A percentile compares a stretch with the other conserved stretches of the same genome.
These are phyloP conservation scores for Globisporangium middletonii DNA, from an alignment of 352 stramenopile species.

Conservation along the genomic window DNA sequence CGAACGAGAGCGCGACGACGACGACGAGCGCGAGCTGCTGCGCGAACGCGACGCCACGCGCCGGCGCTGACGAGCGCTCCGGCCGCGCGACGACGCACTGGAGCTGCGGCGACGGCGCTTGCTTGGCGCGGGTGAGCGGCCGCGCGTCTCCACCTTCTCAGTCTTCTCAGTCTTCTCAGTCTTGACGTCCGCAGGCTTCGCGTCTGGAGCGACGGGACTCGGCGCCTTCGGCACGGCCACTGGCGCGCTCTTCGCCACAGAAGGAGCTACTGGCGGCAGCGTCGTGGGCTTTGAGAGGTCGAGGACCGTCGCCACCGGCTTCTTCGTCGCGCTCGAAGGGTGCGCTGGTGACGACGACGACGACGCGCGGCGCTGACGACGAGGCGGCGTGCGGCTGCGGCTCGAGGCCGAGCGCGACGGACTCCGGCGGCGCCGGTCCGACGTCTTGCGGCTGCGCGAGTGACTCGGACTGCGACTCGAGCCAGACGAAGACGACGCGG, in stretches of 20 bases:
- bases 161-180: background rate
- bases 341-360: background rate
- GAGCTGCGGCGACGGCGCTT: conserved; percentile 22
- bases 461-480: conserved; percentile 19
- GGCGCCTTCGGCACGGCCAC: too few species aligned
- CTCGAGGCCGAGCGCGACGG: conserved; percentile 14
- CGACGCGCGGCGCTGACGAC: background rate
- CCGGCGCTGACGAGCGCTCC: conserved; percentile 17
- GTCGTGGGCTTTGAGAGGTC: conserved; percentile 11
- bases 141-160: conserved; percentile 1
- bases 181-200: too few species aligned
- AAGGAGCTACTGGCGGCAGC: too few species aligned
- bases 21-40: conserved; percentile 16
- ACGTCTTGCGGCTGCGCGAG: conserved; percentile 5
- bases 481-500: conserved; percentile 13
- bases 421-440: background rate
- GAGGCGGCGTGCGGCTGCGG: conserved; percentile 6
- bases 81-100: conserved; percentile 18
- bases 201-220: too few species aligned
- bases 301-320: conserved; percentile 6
- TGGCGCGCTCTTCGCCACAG: too few species aligned
- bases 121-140: conserved; percentile 1
- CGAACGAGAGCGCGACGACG: conserved; percentile 2
- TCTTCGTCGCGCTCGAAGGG: conserved; percentile 4
- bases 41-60: background rate